These are phyloP conservation scores for Metschnikowia hibisci DNA, from an alignment of 805 yeast species.

Conservation along the genomic window DNA sequence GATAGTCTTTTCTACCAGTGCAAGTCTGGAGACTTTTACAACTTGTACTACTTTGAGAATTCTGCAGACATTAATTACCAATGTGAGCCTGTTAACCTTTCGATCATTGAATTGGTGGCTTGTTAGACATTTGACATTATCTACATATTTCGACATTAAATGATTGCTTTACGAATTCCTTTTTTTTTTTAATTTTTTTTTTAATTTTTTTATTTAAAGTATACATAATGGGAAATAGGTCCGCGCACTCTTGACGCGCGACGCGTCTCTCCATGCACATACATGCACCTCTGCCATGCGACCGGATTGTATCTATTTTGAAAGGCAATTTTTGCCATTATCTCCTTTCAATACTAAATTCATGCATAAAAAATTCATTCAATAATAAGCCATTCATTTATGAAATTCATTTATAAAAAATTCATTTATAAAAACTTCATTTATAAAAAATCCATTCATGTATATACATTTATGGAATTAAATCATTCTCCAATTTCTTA, in stretches of 20 bases:
- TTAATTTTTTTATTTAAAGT: too few species aligned
- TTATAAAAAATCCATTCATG: too few species aligned
- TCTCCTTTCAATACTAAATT: too few species aligned
- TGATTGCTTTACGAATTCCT: conserved; percentile 9
- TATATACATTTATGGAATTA: too few species aligned
- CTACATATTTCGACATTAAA: conserved; percentile 2
- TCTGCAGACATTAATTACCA: conserved; percentile 44
- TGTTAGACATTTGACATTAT: conserved; percentile 37
- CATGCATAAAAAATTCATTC: too few species aligned
- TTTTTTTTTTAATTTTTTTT: too few species aligned
- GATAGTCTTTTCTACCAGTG: conserved; percentile 67
- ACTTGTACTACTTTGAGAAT: conserved; percentile 59
- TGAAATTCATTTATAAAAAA: too few species aligned
- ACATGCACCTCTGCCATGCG: neutral
- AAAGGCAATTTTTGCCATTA: neutral
- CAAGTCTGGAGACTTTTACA: conserved; percentile 72
- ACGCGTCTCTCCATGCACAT: neutral
- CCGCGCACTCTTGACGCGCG: neutral
- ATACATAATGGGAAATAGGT: neutral
- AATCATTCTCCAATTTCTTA: too few species aligned
- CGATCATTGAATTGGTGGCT: conserved; percentile 52
- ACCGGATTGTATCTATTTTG: too few species aligned
- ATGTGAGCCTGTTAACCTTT: conserved; percentile 60
- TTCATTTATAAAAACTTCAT: too few species aligned
- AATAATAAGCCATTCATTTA: too few species aligned